phyloP scores from a whole-genome alignment of 345 rosid species.

The Adansonia digitata region DNA sequence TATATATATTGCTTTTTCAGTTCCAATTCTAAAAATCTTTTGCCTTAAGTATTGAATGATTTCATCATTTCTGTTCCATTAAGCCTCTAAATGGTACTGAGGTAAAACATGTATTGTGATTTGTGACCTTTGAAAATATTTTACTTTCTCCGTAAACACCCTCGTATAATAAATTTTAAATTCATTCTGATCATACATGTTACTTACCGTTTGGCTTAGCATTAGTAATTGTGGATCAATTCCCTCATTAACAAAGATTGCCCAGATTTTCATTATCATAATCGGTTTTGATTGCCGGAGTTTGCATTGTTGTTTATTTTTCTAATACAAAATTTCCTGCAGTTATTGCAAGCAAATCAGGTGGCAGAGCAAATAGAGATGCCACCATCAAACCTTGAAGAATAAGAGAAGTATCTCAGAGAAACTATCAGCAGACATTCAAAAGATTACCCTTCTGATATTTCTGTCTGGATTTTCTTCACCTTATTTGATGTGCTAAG shows the following conservation, averaged over 20 bases:
- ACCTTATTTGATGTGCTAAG: not conserved
- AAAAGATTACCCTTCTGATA: constrained; percentile 47
- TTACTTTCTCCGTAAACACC: too few relatives aligned
- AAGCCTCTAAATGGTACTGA: too few relatives aligned
- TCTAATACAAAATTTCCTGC: constrained; percentile 2
- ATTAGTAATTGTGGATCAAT: not conserved
- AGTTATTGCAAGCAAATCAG: constrained; percentile 65
- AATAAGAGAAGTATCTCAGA: constrained; percentile 55
- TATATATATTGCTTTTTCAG: too few relatives aligned
- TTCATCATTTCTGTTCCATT: not conserved
- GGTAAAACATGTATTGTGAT: too few relatives aligned
- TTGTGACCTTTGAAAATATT: too few relatives aligned
- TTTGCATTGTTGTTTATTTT: not conserved
- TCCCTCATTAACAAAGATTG: too few relatives aligned
- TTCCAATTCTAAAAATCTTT: too few relatives aligned
- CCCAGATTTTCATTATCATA: too few relatives aligned
- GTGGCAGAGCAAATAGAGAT: constrained; percentile 61
- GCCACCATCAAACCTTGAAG: constrained; percentile 49
- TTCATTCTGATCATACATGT: not conserved
- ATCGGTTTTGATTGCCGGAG: not conserved
- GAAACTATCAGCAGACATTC: constrained; percentile 47
- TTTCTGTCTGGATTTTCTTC: constrained; percentile 29
- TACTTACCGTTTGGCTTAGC: too few relatives aligned
- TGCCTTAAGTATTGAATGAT: too few relatives aligned
- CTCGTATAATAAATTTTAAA: not conserved